Conservation (phyloP, 1,139 yeast species). For the Pichia terricola region DNA sequence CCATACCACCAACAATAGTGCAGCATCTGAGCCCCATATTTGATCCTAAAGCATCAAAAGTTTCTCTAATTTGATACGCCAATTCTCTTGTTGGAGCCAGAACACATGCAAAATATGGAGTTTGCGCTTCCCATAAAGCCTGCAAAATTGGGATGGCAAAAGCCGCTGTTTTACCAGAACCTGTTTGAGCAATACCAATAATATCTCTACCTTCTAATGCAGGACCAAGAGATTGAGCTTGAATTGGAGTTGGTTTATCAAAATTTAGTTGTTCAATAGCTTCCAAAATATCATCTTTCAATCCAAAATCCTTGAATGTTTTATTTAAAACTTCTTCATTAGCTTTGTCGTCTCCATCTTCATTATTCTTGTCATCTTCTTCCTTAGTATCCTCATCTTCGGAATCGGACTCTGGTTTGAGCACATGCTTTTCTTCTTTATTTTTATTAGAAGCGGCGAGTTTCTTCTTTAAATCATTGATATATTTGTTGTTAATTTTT, state of each 20-base stretch:
- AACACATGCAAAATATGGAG: conserved; percentile 82
- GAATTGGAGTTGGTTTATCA: conserved; percentile 80
- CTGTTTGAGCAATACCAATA: conserved; percentile 76
- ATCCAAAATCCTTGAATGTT: conserved; percentile 37
- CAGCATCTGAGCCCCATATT: conserved; percentile 82
- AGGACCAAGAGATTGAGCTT: conserved; percentile 82
- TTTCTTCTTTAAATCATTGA: conserved; percentile 16
- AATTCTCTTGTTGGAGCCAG: conserved; percentile 95
- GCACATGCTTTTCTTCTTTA: conserved; percentile 12
- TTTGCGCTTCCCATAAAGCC: conserved; percentile 79
- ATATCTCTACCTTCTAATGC: conserved; percentile 81
- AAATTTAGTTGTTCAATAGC: conserved; percentile 63
- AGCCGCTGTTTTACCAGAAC: conserved; percentile 82
- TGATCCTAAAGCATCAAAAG: conserved; percentile 88
- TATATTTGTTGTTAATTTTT: conserved; percentile 13
- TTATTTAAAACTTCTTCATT: conserved; percentile 31
- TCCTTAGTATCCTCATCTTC: conserved; percentile 7
- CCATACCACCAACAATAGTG: conserved; percentile 97
- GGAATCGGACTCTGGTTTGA: conserved; percentile 12
- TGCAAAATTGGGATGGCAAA: conserved; percentile 87
- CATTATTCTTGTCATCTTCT: not conserved
- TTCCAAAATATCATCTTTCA: conserved; percentile 76
- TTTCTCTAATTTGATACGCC: conserved; percentile 92
- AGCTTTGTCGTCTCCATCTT: conserved; percentile 4
- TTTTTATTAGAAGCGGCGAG: conserved; percentile 12